These are phyloP conservation scores for Cardamine chenopodiifolia DNA, from an alignment of 345 rosid species.

Conservation along the genomic window DNA sequence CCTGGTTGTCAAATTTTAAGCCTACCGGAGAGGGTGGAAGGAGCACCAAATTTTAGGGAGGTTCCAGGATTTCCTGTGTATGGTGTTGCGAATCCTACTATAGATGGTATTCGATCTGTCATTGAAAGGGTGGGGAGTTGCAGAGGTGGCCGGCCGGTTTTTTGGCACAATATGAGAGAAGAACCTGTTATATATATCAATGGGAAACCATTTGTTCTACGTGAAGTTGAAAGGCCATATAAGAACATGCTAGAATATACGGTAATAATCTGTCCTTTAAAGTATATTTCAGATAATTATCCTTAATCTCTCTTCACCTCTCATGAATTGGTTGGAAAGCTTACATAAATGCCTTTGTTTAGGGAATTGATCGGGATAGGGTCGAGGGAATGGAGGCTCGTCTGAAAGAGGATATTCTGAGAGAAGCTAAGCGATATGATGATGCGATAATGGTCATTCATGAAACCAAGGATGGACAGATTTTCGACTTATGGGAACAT, in stretches of 20 bases:
- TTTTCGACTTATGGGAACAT: slow-evolving; percentile 91
- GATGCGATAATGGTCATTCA: slow-evolving; percentile 98
- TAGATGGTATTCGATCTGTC: slow-evolving; percentile 87
- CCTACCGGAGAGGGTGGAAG: slow-evolving; percentile 93
- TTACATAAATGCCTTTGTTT: slow-evolving; percentile 24
- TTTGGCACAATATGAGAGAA: slow-evolving; percentile 99
- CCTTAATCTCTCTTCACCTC: not conserved
- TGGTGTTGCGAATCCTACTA: slow-evolving; percentile 99
- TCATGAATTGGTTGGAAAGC: slow-evolving; percentile 21
- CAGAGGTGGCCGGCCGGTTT: slow-evolving; percentile 71
- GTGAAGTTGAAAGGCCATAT: slow-evolving; percentile 95
- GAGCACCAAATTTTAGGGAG: slow-evolving; percentile 97
- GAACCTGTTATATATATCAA: slow-evolving; percentile 97
- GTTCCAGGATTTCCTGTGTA: slow-evolving; percentile 98
- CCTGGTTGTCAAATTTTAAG: slow-evolving; percentile 85
- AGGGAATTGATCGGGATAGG: slow-evolving; percentile 96
- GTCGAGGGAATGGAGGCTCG: slow-evolving; percentile 99
- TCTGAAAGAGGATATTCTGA: slow-evolving; percentile 83
- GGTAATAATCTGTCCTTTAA: slow-evolving; percentile 47
- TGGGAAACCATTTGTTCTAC: slow-evolving; percentile 96
- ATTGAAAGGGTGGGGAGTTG: slow-evolving; percentile 84
- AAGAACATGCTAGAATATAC: slow-evolving; percentile 97
- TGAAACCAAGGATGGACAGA: slow-evolving; percentile 80
- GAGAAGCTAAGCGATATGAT: slow-evolving; percentile 80
- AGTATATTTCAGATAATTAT: not conserved